Base-by-base conservation (phyloP, 768 basidiomycete genomes). In the Pleurotus eryngii region DNA sequence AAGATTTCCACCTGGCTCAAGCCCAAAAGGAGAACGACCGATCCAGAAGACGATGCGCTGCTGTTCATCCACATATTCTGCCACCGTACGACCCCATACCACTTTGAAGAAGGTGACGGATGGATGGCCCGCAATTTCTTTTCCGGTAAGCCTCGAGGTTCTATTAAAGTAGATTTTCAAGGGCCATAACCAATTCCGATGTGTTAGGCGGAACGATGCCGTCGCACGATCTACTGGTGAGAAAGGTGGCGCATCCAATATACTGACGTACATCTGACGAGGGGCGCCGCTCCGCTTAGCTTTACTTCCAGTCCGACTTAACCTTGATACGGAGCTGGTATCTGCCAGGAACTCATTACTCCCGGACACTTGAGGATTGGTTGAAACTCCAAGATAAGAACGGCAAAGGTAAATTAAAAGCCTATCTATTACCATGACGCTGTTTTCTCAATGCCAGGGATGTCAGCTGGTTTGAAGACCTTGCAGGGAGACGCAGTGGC, bases 121-220 rank as follows among this genome's bases (percentile, higher is more conserved):
- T 89, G 87, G 87, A 89, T 89, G 87, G 80, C 85, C 4, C 73
- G 85, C 69, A 85, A 81, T 38, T 89, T 89, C 72, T 88, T 89
- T 67, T 82, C 84, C 7, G 85, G 80, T 77, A 57, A 22, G 65
- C 3, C 27, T 7, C 35, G 27, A 35, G 30, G 30, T 11, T 18
- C 26, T 35, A 24, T 35, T 45, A 47, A 27, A 45, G 39, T 47
- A 18, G 48, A 47, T 6, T 57, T 26, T 43, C 18, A 54, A 37
- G 49, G 7, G 24, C 7, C 43, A 20, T 55, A 12, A 30, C 22
- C 45, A 40, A 4, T 22, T 26, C 58, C 3, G 9, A 45, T 17
- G 15, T 35, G 30, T 9, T 57, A 79, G 83, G 86, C n/a, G 86
- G 87, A 6, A 89, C 86, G 1, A 89, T 87, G 86, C 81, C 83